Evolutionary conservation across 768 basidiomycete species (phyloP), one percentile per base, ranked within the genome.

Genomic region (Lactarius quietus): DNA sequence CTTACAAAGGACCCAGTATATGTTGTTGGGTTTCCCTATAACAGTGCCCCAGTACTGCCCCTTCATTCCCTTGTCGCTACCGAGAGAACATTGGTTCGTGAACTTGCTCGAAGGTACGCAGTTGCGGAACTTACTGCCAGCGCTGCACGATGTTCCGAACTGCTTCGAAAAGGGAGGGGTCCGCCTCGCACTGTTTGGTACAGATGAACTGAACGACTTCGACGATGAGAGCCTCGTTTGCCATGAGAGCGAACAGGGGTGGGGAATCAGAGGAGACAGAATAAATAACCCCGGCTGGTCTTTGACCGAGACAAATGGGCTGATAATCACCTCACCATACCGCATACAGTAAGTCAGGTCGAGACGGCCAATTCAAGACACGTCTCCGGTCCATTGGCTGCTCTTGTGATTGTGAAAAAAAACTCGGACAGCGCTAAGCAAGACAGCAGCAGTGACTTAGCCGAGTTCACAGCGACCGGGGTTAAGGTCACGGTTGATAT

Each of bases 31-130:
- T 8, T 17, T 28, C 36, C n/a, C 9, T 5, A 35, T 8, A 1
- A 55, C 38, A 12, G 38, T 10, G 31, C 64, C 64, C 64, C 64
- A 65, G 31, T 65, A 53, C 55, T 66, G 61, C 14, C 38, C 56
- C 8, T 52, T 53, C 20, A 66, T 8, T 2, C 65, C 65, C 20
- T 35, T 61, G 35, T 53, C 61, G 29, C 65, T 66, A 31, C 1
- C 52, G 6, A 7, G 12, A n/a, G 20, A 17, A 8, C 18, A 41
- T 3, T 15, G n/a, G n/a, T 45, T 45, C 14, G 14, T 23, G 15
- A 15, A 26, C 3, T 51, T 5, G 14, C 48, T 26, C 12, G 14
- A 26, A 15, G 23, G 45, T 15, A 10, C 6, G 14, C 14, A 3
- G 38, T 4, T 12, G 12, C 14, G 48, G 18, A 14, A 33, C 64